Base-by-base conservation (phyloP, 1,139 yeast species). In the Yamadazyma sp. region DNA sequence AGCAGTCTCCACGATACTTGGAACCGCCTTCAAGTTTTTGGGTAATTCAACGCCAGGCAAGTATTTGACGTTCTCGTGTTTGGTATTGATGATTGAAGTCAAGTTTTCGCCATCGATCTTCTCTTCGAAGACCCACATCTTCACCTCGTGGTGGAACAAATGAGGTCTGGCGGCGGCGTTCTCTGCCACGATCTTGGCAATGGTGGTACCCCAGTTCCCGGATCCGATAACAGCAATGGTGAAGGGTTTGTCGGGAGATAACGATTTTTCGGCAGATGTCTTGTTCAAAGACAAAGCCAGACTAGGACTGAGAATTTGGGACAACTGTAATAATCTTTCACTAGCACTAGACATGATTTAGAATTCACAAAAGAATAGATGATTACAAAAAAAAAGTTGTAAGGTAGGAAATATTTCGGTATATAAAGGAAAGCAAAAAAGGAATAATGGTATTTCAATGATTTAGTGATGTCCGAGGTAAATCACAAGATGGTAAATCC, bases 191-290 rank as follows among this genome's bases (percentile, higher is more conserved):
- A 72, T 64, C 48, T 72, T 72, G 40, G 77, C 76, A 37, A 72
- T 67, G 34, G 77, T 68, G 38, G 76, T 72, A 28, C 77, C 77
- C 77, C 77, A 72, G 51, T 71, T 72, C 25, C 77, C 77, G 20
- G 75, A 69, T 15, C 77, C 77, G 44, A 72, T 62, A 18, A 72
- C 69, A 40, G 73, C 66, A 32, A 72, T 59, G 47, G 56, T 61
- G 54, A 68, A 70, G 3, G 73, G 73, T 32, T 56, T 58, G 25
- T 49, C 62, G 16, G 68, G 65, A 3, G 55, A 40, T 38, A 56
- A 45, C 10, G 56, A 50, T 31, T 45, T 42, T 4, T 48, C 47
- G 27, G 55, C 55, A 14, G 41, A 31, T 2, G 47, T 40, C 34
- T 37, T 36, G 26, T 44, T 44, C 17, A 41, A 17, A 2, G 33